Evolutionary conservation across 805 yeast genomes (phyloP).

Genomic region (Schwanniomyces sp.): DNA sequence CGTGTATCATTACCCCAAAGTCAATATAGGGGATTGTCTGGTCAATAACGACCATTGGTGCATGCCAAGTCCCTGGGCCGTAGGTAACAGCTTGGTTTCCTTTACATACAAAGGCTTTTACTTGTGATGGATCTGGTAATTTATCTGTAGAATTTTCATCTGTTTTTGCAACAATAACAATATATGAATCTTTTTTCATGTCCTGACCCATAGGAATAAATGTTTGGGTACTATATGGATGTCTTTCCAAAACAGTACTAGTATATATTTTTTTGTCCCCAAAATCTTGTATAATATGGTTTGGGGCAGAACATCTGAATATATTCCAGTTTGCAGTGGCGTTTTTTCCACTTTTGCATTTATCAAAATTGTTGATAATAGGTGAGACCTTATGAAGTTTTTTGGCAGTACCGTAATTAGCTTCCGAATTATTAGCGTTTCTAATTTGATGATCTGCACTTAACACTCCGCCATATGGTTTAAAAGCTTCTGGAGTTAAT

Average conservation of each 20-base stretch:
- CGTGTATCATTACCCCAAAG: constrained; percentile 87
- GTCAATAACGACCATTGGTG: constrained; percentile 89
- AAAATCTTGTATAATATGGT: constrained; percentile 45
- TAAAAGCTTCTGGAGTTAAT: constrained; percentile 66
- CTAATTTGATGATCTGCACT: constrained; percentile 74
- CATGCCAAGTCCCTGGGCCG: constrained; percentile 88
- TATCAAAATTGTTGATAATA: constrained; percentile 49
- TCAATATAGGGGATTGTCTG: constrained; percentile 54
- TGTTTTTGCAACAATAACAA: constrained; percentile 77
- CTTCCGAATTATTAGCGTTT: constrained; percentile 46
- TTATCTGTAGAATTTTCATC: constrained; percentile 35
- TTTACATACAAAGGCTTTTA: constrained; percentile 69
- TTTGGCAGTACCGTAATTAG: constrained; percentile 93
- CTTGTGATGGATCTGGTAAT: constrained; percentile 60
- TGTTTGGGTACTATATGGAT: constrained; percentile 86
- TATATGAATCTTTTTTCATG: constrained; percentile 50
- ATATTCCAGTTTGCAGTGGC: constrained; percentile 77
- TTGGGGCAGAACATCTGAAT: constrained; percentile 78
- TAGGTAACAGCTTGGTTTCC: constrained; percentile 92
- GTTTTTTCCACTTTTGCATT: constrained; percentile 45
- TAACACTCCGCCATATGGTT: constrained; percentile 71
- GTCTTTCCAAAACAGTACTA: constrained; percentile 80
- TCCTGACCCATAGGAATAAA: constrained; percentile 85
- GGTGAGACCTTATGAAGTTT: constrained; percentile 76
- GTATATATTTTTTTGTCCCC: constrained; percentile 31